Conservation (phyloP, 1,284 basidiomycete genomes). For the Sutorius eximius region DNA sequence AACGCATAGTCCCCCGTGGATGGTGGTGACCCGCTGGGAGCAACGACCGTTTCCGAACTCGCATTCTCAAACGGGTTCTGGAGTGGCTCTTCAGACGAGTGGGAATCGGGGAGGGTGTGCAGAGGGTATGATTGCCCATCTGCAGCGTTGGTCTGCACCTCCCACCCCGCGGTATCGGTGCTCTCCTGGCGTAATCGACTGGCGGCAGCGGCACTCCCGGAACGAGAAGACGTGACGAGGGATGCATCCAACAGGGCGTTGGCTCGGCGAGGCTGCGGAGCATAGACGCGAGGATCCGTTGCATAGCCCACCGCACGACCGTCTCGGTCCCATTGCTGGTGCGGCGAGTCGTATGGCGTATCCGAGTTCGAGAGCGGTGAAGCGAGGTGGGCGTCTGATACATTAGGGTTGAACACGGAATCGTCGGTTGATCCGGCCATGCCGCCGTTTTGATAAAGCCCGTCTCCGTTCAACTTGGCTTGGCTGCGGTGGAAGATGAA, state of each 20-base stretch:
- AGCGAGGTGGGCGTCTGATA: slow-evolving; percentile 45
- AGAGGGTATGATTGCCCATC: slow-evolving; percentile 29
- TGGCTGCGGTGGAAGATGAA: slow-evolving; percentile 39
- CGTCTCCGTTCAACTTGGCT: slow-evolving; percentile 44
- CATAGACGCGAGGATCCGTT: slow-evolving; percentile 35
- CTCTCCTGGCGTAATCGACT: slow-evolving; percentile 24
- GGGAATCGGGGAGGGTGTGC: slow-evolving; percentile 21
- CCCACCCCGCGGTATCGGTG: slow-evolving; percentile 31
- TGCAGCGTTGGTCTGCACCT: slow-evolving; percentile 24
- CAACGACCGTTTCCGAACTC: slow-evolving; percentile 18
- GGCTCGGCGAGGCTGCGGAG: slow-evolving; percentile 41
- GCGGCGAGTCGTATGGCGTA: slow-evolving; percentile 26
- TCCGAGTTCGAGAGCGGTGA: slow-evolving; percentile 23
- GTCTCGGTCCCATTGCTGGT: slow-evolving; percentile 41
- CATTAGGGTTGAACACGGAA: slow-evolving; percentile 37
- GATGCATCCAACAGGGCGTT: slow-evolving; percentile 10
- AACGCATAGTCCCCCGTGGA: slow-evolving; percentile 25
- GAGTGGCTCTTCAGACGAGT: slow-evolving; percentile 7
- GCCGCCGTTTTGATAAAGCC: slow-evolving; percentile 33
- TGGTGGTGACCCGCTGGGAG: slow-evolving; percentile 15
- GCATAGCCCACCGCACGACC: slow-evolving; percentile 39
- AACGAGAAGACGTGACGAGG: slow-evolving; percentile 14
- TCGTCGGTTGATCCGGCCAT: slow-evolving; percentile 31
- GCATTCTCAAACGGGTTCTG: slow-evolving; percentile 26
- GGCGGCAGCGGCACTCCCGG: slow-evolving; percentile 11